Base-by-base conservation (phyloP, 202 grass and related monocot species). In the Schoenoplectus tabernaemontani region DNA sequence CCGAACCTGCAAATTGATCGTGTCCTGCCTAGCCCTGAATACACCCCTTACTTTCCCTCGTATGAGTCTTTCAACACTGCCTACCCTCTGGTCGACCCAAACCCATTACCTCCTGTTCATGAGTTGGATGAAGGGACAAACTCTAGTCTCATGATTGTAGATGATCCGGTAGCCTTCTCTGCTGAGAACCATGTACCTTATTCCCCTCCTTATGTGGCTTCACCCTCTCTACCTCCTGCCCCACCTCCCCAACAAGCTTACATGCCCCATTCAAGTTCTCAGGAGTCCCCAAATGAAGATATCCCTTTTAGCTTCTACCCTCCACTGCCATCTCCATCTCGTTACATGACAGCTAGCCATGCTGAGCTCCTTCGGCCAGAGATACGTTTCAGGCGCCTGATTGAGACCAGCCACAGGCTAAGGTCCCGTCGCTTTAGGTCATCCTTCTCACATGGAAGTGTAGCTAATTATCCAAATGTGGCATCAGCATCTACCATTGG, bases 391-490 rank as follows among this genome's bases (percentile, higher is more conserved):
- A 56, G 88, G 17, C 84, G 56, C 46, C 82, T 93, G 67, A 79
- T 93, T n/a, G 91, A 93, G 75, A 88, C 82, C 22, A 91, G 81
- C 56, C 82, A 81, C 60, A 84, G 65, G 33, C 82, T 91, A 69
- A 88, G 86, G 44, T 24, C 81, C 0, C 84, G 86, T 16, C 75
- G 88, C 24, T 91, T 93, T 71, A 82, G 91, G 64, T 93, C 91
- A 51, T 86, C 89, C 73, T 85, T 88, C 78, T 70, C 84, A 0
- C 88, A 86, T 41, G 84, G 87, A 43, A 84, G 66, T 76, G 82
- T 85, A n/a, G 90, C 84, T 54, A 78, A 73, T 73, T 30, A 72
- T 90, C 71, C 84, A 24, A 85, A 81, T 17, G 9, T 67, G 15
- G 76, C 62, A 32, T 75, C 68, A 34, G 83, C 85, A 8, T 57